Conservation (phyloP, 2,329 filamentous ascomycete genomes). For the Fusarium circinatum region DNA sequence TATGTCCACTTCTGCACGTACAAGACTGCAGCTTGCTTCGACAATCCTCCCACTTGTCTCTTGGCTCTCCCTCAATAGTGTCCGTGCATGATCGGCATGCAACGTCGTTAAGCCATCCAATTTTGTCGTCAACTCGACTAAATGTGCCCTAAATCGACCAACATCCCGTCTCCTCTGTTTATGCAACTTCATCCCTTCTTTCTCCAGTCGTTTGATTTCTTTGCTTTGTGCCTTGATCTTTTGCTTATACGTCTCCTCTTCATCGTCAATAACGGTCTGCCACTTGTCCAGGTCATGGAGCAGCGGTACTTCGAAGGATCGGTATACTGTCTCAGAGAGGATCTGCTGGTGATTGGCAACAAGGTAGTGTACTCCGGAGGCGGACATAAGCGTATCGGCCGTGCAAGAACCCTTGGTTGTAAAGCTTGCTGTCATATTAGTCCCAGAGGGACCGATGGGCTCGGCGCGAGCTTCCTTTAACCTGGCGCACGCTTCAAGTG, state of each 20-base stretch:
- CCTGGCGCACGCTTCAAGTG: conserved; percentile 74
- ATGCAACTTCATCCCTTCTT: conserved; percentile 71
- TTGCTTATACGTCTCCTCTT: conserved; percentile 68
- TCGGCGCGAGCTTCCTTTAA: conserved; percentile 74
- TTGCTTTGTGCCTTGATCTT: conserved; percentile 64
- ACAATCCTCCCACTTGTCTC: conserved; percentile 71
- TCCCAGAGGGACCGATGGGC: conserved; percentile 55
- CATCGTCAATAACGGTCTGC: conserved; percentile 71
- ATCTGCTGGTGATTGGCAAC: conserved; percentile 78
- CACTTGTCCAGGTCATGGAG: conserved; percentile 76
- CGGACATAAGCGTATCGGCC: conserved; percentile 69
- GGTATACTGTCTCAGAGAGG: conserved; percentile 74
- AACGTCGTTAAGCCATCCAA: conserved; percentile 71
- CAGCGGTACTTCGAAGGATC: conserved; percentile 73
- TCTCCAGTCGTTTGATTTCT: conserved; percentile 72
- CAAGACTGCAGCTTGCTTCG: conserved; percentile 72
- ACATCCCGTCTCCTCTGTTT: conserved; percentile 69
- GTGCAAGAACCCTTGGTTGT: conserved; percentile 65
- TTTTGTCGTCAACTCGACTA: conserved; percentile 70
- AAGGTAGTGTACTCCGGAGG: conserved; percentile 73
- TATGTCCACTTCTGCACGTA: conserved; percentile 75
- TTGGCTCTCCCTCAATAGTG: conserved; percentile 70
- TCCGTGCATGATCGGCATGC: conserved; percentile 69
- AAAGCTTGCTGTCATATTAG: conserved; percentile 59
- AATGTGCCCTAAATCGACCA: conserved; percentile 68